These are phyloP conservation scores for Fusarium pilosicola DNA, from an alignment of 2,329 filamentous ascomycete species.

Conservation along the genomic window DNA sequence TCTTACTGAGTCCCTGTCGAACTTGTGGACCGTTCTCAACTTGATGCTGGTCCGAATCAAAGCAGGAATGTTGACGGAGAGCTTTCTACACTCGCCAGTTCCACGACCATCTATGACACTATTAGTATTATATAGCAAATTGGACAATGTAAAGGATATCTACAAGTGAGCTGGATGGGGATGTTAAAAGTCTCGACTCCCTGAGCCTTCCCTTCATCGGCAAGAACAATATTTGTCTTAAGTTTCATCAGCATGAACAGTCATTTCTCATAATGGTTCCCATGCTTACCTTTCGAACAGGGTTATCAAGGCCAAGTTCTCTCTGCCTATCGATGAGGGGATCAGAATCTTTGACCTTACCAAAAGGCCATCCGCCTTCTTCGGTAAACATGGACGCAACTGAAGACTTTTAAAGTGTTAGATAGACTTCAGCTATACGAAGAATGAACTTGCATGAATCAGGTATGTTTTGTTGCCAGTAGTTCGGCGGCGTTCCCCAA, in stretches of 20 bases:
- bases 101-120: constrained; percentile 47
- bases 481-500: constrained; percentile 44
- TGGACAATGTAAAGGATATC: background rate
- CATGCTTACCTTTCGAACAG: constrained; percentile 43
- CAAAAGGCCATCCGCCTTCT: constrained; percentile 47
- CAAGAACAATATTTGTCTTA: constrained; percentile 45
- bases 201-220: constrained; percentile 43
- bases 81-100: constrained; percentile 46
- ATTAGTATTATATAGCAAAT: background rate
- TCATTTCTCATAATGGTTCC: accelerated
- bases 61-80: constrained; percentile 49
- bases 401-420: constrained; percentile 39
- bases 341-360: constrained; percentile 46
- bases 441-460: constrained; percentile 45
- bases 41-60: constrained; percentile 45
- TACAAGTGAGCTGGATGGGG: constrained; percentile 44
- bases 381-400: constrained; percentile 41
- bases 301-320: constrained; percentile 38
- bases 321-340: constrained; percentile 45
- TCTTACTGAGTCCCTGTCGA: constrained; percentile 47
- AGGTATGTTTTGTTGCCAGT: constrained; percentile 45
- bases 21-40: constrained; percentile 46
- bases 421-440: accelerated
- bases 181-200: constrained; percentile 47
- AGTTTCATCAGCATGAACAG: accelerated